Evolutionary conservation across 495 filamentous ascomycete species (phyloP).

Genomic region (Penicillium psychrofluorescens): DNA sequence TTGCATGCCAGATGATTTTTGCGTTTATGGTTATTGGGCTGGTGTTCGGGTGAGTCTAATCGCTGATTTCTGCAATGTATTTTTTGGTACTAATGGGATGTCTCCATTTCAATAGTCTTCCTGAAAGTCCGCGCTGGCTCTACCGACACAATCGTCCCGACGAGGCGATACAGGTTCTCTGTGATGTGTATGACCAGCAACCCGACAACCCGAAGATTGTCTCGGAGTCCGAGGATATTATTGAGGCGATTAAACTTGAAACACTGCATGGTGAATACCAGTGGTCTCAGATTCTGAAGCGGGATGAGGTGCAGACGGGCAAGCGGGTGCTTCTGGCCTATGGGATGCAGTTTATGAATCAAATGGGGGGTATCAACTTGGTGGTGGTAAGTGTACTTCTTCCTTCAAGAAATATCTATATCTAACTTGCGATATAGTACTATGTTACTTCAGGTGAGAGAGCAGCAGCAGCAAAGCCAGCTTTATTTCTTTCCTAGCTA

Average conservation of each 20-base stretch:
- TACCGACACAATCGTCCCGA: slow-evolving; percentile 31
- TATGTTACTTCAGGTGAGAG: slow-evolving; percentile 37
- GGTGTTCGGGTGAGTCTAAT: slow-evolving; percentile 20
- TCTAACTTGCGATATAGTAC: slow-evolving; percentile 17
- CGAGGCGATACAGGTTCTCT: slow-evolving; percentile 42
- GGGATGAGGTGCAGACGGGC: slow-evolving; percentile 45
- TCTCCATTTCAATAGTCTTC: slow-evolving; percentile 15
- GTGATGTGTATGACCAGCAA: slow-evolving; percentile 36
- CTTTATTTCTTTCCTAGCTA: not conserved
- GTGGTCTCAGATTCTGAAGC: slow-evolving; percentile 41
- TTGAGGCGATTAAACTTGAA: slow-evolving; percentile 37
- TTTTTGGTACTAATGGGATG: no score
- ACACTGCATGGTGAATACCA: slow-evolving; percentile 33
- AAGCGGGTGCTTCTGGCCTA: slow-evolving; percentile 44
- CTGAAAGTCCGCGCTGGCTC: slow-evolving; percentile 39
- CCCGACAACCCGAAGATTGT: slow-evolving; percentile 34
- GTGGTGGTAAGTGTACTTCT: slow-evolving; percentile 25
- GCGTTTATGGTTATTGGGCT: slow-evolving; percentile 26
- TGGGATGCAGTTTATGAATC: slow-evolving; percentile 33
- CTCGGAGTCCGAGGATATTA: slow-evolving; percentile 38
- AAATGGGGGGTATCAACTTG: slow-evolving; percentile 42
- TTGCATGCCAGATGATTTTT: slow-evolving; percentile 37
- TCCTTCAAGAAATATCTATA: not conserved
- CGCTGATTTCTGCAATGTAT: no score
- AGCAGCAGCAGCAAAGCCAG: not conserved